These are phyloP conservation scores for Iris pallida DNA, from an alignment of 116 monocot species.

Conservation along the genomic window DNA sequence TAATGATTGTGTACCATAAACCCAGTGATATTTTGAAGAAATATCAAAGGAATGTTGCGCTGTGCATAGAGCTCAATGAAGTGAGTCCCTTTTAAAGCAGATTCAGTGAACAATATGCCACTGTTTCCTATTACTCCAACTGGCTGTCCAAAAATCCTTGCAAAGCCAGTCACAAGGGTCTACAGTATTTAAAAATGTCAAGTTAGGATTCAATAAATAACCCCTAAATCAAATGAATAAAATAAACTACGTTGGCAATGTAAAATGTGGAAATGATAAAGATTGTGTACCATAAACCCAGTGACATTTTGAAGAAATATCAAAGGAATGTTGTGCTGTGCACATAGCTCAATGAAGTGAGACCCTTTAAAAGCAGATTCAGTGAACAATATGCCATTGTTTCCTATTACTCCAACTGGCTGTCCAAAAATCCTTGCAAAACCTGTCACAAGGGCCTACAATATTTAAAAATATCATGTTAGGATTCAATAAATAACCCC, in stretches of 20 bases:
- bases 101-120: conserved; percentile 94
- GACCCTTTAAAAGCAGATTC: conserved; percentile 97
- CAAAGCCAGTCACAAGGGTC: conserved; percentile 99
- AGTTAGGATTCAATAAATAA: conserved; percentile 6
- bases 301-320: conserved; percentile 99
- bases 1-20: conserved; percentile 78
- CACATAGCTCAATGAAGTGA: conserved; percentile 94
- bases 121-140: conserved; percentile 98
- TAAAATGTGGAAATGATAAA: neutral
- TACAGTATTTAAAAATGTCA: conserved; percentile 17
- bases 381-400: conserved; percentile 93
- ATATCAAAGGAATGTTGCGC: conserved; percentile 96
- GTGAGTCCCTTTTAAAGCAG: conserved; percentile 92
- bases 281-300: conserved; percentile 91
- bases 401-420: conserved; percentile 92
- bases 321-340: conserved; percentile 94
- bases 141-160: conserved; percentile 83
- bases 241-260: neutral
- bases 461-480: conserved; percentile 8
- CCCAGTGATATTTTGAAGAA: conserved; percentile 98
- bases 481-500: conserved; percentile 3
- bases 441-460: conserved; percentile 94
- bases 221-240: neutral
- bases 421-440: conserved; percentile 95
- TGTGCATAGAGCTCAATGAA: conserved; percentile 95